These are phyloP conservation scores for Gyromitra esculenta DNA, from an alignment of 2,329 filamentous ascomycete genomes.

Conservation along the genomic window DNA sequence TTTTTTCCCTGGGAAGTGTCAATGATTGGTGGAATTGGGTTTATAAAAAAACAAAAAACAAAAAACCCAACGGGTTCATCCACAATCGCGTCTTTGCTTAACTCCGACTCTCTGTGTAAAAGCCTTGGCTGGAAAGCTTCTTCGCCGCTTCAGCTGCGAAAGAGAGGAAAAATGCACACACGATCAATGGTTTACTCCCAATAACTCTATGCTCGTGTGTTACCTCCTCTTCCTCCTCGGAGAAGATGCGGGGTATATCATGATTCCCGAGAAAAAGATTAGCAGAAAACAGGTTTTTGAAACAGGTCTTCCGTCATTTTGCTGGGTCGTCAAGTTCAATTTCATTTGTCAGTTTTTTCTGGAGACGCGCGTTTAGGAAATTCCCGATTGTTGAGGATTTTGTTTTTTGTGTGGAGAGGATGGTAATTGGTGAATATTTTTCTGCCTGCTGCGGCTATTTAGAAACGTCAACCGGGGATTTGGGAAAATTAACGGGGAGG, in stretches of 20 bases:
- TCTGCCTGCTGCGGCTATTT: constrained; percentile 31
- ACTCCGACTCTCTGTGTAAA: constrained; percentile 1
- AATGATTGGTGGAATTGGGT: constrained; percentile 24
- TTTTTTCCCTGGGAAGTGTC: background rate
- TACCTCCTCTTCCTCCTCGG: constrained; percentile 24
- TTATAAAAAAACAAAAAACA: too few relatives aligned
- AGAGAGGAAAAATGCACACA: background rate
- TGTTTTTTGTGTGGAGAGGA: background rate
- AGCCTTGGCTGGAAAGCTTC: constrained; percentile 1
- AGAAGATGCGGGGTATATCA: constrained; percentile 33
- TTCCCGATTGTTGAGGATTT: constrained; percentile 21
- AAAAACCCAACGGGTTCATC: constrained; percentile 11
- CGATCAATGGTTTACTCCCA: constrained; percentile 24
- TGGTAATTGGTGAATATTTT: constrained; percentile 24
- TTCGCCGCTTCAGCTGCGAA: background rate
- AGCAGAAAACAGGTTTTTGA: constrained; percentile 32
- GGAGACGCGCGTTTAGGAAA: constrained; percentile 28
- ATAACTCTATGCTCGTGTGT: constrained; percentile 8
- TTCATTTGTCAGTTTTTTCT: background rate
- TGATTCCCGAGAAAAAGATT: background rate
- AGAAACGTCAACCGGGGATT: constrained; percentile 35
- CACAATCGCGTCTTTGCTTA: background rate
- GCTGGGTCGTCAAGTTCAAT: constrained; percentile 4
- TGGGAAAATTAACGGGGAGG: constrained; percentile 13
- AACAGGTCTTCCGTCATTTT: constrained; percentile 26